phyloP scores from a whole-genome alignment of 345 rosid species.

The Dovyalis caffra region DNA sequence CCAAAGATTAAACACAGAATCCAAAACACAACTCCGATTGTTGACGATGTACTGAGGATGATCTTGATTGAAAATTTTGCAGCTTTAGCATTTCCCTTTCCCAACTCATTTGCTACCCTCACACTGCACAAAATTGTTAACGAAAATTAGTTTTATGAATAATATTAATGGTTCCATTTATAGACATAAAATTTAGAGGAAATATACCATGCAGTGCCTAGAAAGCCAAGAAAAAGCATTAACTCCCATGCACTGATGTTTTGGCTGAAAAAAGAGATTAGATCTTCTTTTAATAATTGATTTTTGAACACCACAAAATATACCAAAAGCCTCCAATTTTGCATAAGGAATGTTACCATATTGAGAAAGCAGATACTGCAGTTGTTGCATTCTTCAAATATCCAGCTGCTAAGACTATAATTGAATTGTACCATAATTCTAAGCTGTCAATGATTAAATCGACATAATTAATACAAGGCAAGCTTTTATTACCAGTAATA shows the following conservation, averaged over 20 bases:
- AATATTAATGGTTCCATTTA: no score
- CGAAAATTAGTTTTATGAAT: no score
- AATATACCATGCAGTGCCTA: conserved; percentile 32
- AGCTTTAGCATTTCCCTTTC: conserved; percentile 40
- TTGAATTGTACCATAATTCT: conserved; percentile 40
- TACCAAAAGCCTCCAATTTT: no score
- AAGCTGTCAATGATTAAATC: conserved; percentile 19
- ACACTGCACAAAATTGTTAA: conserved; percentile 42
- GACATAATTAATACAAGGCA: neutral
- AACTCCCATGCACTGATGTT: conserved; percentile 36
- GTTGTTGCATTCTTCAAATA: conserved; percentile 37
- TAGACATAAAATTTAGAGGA: no score
- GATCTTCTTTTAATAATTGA: no score
- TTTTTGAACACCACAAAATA: no score
- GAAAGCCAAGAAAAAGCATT: conserved; percentile 41
- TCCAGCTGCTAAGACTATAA: conserved; percentile 38
- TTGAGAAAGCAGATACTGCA: conserved; percentile 40
- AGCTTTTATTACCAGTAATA: no score
- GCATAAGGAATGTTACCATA: conserved; percentile 21
- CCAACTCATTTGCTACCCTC: conserved; percentile 52
- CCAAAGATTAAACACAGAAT: conserved; percentile 43
- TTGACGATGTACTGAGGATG: conserved; percentile 16
- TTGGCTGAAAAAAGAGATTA: conserved; percentile 25
- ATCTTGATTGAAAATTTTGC: conserved; percentile 41
- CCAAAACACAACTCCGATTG: conserved; percentile 41